A percentile compares a stretch with the other conserved stretches of the same genome.
Conservation (phyloP, 2,329 filamentous ascomycete species). For the Trichophyton verrucosum region DNA sequence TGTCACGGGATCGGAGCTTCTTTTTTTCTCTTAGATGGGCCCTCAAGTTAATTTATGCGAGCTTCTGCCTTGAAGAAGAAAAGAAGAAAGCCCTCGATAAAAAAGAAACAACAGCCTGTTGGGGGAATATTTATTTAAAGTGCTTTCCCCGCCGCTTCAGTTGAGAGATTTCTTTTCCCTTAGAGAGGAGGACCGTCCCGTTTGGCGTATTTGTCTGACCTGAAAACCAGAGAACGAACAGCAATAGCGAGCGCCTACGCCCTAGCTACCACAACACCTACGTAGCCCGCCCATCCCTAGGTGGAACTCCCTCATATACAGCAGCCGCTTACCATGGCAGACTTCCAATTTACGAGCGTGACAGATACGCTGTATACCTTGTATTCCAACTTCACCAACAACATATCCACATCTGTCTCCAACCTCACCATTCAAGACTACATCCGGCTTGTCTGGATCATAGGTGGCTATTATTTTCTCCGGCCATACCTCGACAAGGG, state of each 20-base stretch:
- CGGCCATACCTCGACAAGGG: constrained; percentile 62
- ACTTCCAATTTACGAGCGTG: constrained; percentile 9
- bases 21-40: not conserved
- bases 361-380: constrained; percentile 18
- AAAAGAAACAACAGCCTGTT: not conserved
- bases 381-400: constrained; percentile 25
- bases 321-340: not conserved
- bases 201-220: not conserved
- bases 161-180: not conserved
- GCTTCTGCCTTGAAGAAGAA: not conserved
- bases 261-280: too few relatives aligned
- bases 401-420: constrained; percentile 33
- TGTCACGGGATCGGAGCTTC: not conserved
- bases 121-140: not conserved
- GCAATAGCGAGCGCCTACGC: not conserved
- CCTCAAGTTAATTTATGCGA: too few relatives aligned
- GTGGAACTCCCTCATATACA: not conserved
- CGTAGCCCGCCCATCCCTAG: too few relatives aligned
- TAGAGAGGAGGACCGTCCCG: not conserved
- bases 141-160: not conserved
- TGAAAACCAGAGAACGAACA: not conserved
- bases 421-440: constrained; percentile 35
- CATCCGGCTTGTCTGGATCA: constrained; percentile 57
- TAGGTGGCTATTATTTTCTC: constrained; percentile 60
- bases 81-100: not conserved